Evolutionary conservation across 768 basidiomycete species (phyloP), one percentile per base, ranked within the genome.

Genomic region (Macrolepiota dolichaula): DNA sequence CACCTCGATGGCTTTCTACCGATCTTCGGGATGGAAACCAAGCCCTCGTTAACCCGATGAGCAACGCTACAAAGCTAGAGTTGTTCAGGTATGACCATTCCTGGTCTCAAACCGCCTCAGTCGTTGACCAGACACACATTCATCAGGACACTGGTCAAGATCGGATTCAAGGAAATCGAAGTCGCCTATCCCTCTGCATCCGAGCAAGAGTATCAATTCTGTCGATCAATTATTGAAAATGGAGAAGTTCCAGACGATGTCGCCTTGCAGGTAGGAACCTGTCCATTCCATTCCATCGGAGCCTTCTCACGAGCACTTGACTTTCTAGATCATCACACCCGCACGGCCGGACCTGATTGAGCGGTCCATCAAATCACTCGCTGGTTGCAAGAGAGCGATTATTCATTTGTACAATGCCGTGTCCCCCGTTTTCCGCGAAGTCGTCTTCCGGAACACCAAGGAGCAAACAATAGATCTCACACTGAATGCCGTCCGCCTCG

Each of bases 321-420:
- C 29, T 61, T 65, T n/a, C 25, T 65, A 98, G 95, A 96, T 98
- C 67, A 82, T 98, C 70, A 95, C 95, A 12, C 96, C 95, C 50
- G 96, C 96, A 27, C 86, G 96, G 55, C 92, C 93, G 69, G 96
- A 98, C 69, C 85, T 98, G 64, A 97, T 98, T 75, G 86, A 81
- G 66, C 86, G 89, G 29, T 96, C 96, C 0, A 82, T 99, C 68
- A 92, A 94, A 55, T 76, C 94, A 19, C 86, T 97, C 24, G 89
- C 89, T 25, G 96, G 96, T 38, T 77, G 87, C 42, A 97, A 95
- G 69, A 82, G 85, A 61, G 96, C 92, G 49, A 98, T 99, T 72
- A 85, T 98, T 44, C 97, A 98, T 76, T 94, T 98, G 91, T 99
- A 99, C 77, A 99, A 98, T 70, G 96, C 96, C n/a, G 96, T 94